Evolutionary conservation across 1,139 yeast genomes (phyloP), one percentile per base, ranked within the genome.

Genomic region (Geotrichum fermentans): DNA sequence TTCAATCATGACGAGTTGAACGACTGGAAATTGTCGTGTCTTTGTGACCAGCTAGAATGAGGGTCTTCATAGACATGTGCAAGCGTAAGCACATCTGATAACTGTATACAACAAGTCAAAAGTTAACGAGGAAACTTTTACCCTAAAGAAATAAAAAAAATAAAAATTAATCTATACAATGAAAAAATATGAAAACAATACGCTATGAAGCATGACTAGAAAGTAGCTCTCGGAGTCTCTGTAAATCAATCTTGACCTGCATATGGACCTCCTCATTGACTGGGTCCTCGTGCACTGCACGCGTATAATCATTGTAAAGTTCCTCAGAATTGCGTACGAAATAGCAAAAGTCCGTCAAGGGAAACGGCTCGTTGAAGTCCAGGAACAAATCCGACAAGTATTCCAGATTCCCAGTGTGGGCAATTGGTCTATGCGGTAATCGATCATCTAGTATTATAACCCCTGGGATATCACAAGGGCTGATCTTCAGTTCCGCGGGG

Each of bases 301-400:
- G n/a, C n/a, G n/a, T n/a, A n/a, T n/a, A n/a, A n/a, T n/a, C n/a
- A n/a, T n/a, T n/a, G n/a, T n/a, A n/a, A n/a, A n/a, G n/a, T n/a
- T n/a, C n/a, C n/a, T n/a, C n/a, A n/a, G n/a, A n/a, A 30, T 40
- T 36, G 18, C 43, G 13, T 2, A 40, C 21, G 17, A 40, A 29
- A 29, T 29, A 32, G 16, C 43, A 40, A 18, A 40, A 40, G 36
- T 40, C 43, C 4, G 43, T 40, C 2, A 40, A 4, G 14, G 29
- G 10, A 14, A 40, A 40, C 13, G 22, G 14, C 3, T 28, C 16
- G 8, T 40, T 13, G 22, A 40, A 40, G 14, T 36, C 43, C 13
- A 11, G 21, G 30, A 40, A 40, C 26, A 40, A 14, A 17, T 40
- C 43, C 20, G 18, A 17, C 20, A 40, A 17, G 14, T 40, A 40